Evolutionary conservation across 2,329 filamentous ascomycete species (phyloP), one percentile per base, ranked within the genome.

Genomic region (Phoma herbarum): DNA sequence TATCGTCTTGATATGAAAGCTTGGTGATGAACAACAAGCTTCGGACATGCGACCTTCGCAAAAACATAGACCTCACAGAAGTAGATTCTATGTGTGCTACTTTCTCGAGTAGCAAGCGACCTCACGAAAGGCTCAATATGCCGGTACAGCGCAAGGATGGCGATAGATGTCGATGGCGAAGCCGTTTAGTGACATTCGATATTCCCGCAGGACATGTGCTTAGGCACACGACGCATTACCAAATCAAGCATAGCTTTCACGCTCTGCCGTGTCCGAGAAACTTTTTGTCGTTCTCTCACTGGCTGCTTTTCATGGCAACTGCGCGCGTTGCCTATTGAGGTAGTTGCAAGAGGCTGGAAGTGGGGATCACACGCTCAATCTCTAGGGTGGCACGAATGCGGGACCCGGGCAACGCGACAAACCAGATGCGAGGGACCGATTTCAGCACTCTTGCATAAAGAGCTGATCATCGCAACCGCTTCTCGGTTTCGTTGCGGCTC

Each of bases 311-410:
- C 10, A 8, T 10, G 4, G n/a, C 16, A 43, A 31, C n/a, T n/a
- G 16, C 20, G 4, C 37, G 49, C 49, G 44, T 31, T 49, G 49
- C 56, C 49, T 11, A 22, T 53, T 49, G 39, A 47, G 28, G 56
- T 39, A 58, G 45, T 53, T 45, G 45, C 28, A 52, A 50, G 56
- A 58, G 49, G 44, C 37, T 52, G 44, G 49, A 49, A 26, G 49
- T 41, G 55, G 55, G 29, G 55, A 58, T 58, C 56, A 53, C 49
- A 52, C 44, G 55, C 29, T 53, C 56, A 53, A 23, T 23, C 29
- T 42, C 41, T 18, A 7, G 22, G 26, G 56, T 58, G 49, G 49
- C 49, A 58, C 56, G 39, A 53, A 53, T 50, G 50, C 56, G 56
- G 56, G 50, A 49, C 55, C 25, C 12, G 20, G 44, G 44, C 44